Percentiles rank a stretch among this genome's conserved stretches.
Conservation (phyloP, 176 grass and related monocot genomes). For the Alloteropsis semialata region DNA sequence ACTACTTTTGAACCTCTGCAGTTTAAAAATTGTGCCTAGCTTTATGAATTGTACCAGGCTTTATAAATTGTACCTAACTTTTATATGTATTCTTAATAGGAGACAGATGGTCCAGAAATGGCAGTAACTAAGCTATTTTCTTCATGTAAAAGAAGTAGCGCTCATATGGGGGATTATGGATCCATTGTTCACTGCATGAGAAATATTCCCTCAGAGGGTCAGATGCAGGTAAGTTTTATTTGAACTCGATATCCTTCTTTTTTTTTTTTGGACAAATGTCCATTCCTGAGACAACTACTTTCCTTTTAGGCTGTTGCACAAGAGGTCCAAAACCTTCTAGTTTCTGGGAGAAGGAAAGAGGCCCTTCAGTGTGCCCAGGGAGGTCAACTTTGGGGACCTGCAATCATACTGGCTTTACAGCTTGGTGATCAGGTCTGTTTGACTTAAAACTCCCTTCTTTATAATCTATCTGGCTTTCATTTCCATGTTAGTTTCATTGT, state of each 20-base stretch:
- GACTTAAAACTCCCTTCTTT: slow-evolving; percentile 13
- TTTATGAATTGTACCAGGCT: neutral
- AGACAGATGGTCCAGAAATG: slow-evolving; percentile 86
- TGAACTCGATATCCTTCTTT: neutral
- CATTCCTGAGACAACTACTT: slow-evolving; percentile 33
- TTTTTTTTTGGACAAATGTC: neutral
- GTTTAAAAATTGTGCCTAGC: neutral
- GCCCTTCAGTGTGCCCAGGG: slow-evolving; percentile 86
- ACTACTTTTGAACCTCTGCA: neutral
- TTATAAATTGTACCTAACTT: neutral
- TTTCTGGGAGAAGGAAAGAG: slow-evolving; percentile 92
- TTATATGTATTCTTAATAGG: slow-evolving; percentile 42
- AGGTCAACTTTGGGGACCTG: slow-evolving; percentile 97
- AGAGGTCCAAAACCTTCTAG: slow-evolving; percentile 91
- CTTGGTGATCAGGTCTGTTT: slow-evolving; percentile 81
- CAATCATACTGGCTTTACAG: slow-evolving; percentile 87
- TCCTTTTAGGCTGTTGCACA: slow-evolving; percentile 71
- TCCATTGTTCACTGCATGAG: slow-evolving; percentile 55
- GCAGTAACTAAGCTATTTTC: slow-evolving; percentile 91
- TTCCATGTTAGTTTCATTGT: slow-evolving; percentile 30
- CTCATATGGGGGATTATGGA: slow-evolving; percentile 47
- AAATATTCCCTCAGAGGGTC: slow-evolving; percentile 72
- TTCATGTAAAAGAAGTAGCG: slow-evolving; percentile 54
- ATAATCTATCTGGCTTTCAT: neutral
- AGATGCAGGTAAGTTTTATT: slow-evolving; percentile 70